Percentiles rank a stretch among this genome's conserved stretches.
Evolutionary conservation across 768 basidiomycete genomes (phyloP).

Genomic region (Lentinula edodes): DNA sequence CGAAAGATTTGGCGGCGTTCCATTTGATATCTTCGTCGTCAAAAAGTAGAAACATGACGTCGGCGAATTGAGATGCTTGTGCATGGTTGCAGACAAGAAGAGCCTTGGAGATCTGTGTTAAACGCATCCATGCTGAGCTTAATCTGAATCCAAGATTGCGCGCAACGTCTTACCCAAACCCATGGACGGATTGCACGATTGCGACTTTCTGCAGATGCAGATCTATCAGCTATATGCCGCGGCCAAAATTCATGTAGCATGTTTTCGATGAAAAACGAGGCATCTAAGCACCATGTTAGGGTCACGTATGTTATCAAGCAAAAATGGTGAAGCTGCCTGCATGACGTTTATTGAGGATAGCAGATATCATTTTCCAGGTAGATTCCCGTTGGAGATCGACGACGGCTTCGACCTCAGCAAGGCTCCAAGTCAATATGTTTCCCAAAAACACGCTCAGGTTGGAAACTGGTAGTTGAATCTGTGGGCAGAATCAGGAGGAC

Average conservation of each 20-base stretch:
- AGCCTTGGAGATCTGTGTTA: constrained; percentile 72
- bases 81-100: constrained; percentile 73
- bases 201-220: constrained; percentile 32
- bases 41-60: constrained; percentile 67
- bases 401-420: constrained; percentile 31
- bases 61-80: constrained; percentile 47
- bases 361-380: constrained; percentile 52
- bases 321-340: constrained; percentile 42
- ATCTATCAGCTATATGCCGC: constrained; percentile 32
- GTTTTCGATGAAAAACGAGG: constrained; percentile 36
- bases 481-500: constrained; percentile 2
- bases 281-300: constrained; percentile 28
- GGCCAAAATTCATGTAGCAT: constrained; percentile 46
- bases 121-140: background rate
- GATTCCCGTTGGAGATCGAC: constrained; percentile 49
- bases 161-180: constrained; percentile 53
- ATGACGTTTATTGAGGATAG: constrained; percentile 74
- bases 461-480: constrained; percentile 51
- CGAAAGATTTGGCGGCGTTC: constrained; percentile 74
- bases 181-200: constrained; percentile 51
- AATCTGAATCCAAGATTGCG: background rate
- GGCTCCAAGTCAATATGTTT: constrained; percentile 54
- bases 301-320: background rate
- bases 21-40: constrained; percentile 57
- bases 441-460: constrained; percentile 48